Base-by-base conservation (phyloP, 768 basidiomycete species). In the Tylopilus balloui region DNA sequence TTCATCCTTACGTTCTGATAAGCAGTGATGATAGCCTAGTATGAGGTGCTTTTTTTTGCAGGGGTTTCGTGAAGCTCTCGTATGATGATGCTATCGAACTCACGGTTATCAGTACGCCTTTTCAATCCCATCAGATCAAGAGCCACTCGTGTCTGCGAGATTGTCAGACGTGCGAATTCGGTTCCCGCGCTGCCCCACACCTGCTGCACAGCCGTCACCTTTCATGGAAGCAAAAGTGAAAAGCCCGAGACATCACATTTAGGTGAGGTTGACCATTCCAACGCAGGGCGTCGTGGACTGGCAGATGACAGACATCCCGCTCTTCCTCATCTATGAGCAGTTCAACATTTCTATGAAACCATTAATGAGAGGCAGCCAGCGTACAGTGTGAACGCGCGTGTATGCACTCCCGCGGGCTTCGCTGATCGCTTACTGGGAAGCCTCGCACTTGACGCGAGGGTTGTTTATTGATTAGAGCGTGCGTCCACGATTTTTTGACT, bases 381-480 rank as follows among this genome's bases (percentile, higher is more conserved):
- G 17, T 20, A 11, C 25, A 37, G 36, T 49, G 48, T 20, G 46
- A 56, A 53, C 15, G 34, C 27, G 37, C 47, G 20, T 32, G 36
- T 27, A 35, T 29, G 8, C 12, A 29, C 23, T 17, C 42, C 58
- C 53, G 50, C 61, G 63, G 64, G 53, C 36, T 53, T 46, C 19
- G 45, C 37, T 50, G 32, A 29, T 46, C 52, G 56, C 50, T 53
- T 49, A 24, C 23, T 25, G 31, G 29, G 43, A 39, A 43, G 53
- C 61, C 63, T 68, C 51, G 46, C 58, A 46, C 46, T 42, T 47
- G 37, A 20, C 39, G 48, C 48, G 53, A 54, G 56, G 55, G 36
- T 27, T 38, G 35, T 6, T 42, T 39, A 35, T 46, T 32, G 61
- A 52, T 45, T 55, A 6, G 39, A 37, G 47, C 38, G 47, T n/a